phyloP scores from a whole-genome alignment of 495 filamentous ascomycete species.

The Daldinia concentrica region DNA sequence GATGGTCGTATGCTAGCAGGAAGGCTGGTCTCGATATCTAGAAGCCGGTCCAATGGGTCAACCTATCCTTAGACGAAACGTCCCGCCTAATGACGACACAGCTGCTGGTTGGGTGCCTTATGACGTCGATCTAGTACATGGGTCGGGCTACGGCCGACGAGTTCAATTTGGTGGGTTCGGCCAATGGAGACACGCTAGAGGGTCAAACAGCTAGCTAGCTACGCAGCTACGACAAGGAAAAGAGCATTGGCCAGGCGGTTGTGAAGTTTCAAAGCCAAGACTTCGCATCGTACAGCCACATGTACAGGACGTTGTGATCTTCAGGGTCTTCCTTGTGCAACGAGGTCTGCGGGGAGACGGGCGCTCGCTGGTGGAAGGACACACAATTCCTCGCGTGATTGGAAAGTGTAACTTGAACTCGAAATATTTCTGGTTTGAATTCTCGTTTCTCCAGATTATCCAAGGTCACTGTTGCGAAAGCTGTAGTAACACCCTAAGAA shows the following conservation, averaged over 20 bases:
- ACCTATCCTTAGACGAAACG: constrained; percentile 22
- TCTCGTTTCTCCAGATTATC: constrained; percentile 30
- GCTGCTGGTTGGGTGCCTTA: constrained; percentile 29
- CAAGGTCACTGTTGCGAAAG: constrained; percentile 25
- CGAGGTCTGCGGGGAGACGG: constrained; percentile 41
- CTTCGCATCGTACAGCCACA: constrained; percentile 43
- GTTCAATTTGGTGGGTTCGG: constrained; percentile 22
- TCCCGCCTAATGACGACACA: constrained; percentile 45
- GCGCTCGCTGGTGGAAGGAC: constrained; percentile 26
- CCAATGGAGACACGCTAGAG: constrained; percentile 21
- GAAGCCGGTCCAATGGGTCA: constrained; percentile 33
- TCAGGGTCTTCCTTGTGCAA: constrained; percentile 43
- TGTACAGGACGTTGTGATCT: constrained; percentile 42
- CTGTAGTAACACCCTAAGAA: constrained; percentile 34
- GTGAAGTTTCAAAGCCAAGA: constrained; percentile 35
- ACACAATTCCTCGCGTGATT: constrained; percentile 33
- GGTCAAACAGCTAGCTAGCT: constrained; percentile 8
- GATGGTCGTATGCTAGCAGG: constrained; percentile 29
- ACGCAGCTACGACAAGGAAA: constrained; percentile 17
- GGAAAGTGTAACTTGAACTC: constrained; percentile 25
- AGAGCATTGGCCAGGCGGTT: constrained; percentile 38
- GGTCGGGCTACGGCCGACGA: constrained; percentile 28
- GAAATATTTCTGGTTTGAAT: constrained; percentile 21
- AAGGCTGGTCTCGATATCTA: constrained; percentile 26
- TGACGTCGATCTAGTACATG: constrained; percentile 39